Conservation (phyloP, 2,329 filamentous ascomycete genomes). For the Sclerotinia borealis region DNA sequence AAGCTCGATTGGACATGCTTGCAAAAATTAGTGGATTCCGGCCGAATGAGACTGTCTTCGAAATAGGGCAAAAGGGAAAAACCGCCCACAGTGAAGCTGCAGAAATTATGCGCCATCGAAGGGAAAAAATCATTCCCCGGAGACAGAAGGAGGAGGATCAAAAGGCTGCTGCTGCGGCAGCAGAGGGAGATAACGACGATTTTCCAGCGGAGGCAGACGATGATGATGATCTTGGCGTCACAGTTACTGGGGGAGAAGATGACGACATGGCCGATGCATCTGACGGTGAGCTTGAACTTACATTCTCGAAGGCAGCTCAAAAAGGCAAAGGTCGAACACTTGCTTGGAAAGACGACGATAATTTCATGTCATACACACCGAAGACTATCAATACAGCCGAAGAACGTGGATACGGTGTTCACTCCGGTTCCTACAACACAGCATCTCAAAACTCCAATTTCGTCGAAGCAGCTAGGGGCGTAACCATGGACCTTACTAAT, state of each 20-base stretch:
- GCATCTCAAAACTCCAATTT: slow-evolving; percentile 60
- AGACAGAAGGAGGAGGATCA: slow-evolving; percentile 37
- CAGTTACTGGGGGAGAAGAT: slow-evolving; percentile 30
- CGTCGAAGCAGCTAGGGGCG: slow-evolving; percentile 76
- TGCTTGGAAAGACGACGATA: slow-evolving; percentile 75
- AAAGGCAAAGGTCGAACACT: slow-evolving; percentile 49
- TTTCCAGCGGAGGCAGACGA: slow-evolving; percentile 22
- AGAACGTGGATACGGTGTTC: slow-evolving; percentile 88
- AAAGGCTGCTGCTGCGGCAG: slow-evolving; percentile 31
- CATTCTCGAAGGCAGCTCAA: slow-evolving; percentile 55
- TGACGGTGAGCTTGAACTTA: slow-evolving; percentile 60
- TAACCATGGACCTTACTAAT: slow-evolving; percentile 86
- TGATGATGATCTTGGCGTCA: slow-evolving; percentile 35
- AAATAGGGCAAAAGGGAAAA: slow-evolving; percentile 72
- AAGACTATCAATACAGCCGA: slow-evolving; percentile 74
- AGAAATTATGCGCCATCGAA: slow-evolving; percentile 68
- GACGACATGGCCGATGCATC: slow-evolving; percentile 53
- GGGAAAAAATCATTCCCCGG: slow-evolving; percentile 61
- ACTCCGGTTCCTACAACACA: slow-evolving; percentile 60
- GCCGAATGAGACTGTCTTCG: slow-evolving; percentile 93
- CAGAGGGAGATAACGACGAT: slow-evolving; percentile 31
- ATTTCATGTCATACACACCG: slow-evolving; percentile 96
- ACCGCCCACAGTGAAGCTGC: slow-evolving; percentile 56
- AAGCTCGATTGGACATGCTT: slow-evolving; percentile 77
- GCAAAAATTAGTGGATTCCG: slow-evolving; percentile 82